phyloP scores from a whole-genome alignment of 75 land plant species.

The Azolla pinnata region DNA sequence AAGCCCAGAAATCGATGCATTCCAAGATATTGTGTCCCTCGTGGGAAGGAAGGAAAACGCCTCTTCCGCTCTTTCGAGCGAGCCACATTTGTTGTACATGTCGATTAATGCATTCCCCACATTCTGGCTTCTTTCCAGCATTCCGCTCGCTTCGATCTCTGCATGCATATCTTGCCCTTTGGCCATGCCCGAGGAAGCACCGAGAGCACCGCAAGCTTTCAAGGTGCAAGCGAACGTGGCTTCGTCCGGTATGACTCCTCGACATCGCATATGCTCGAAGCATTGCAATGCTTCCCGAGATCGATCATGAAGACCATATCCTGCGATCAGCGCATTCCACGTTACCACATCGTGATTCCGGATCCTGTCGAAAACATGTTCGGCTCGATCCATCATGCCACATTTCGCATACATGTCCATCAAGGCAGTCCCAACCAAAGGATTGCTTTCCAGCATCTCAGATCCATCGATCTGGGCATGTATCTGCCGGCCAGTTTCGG shows the following conservation, averaged over 20 bases:
- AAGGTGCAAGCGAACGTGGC: slow-evolving; percentile 45
- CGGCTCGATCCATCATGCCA: slow-evolving; percentile 1
- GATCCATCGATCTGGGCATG: not conserved
- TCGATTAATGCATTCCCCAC: slow-evolving; percentile 27
- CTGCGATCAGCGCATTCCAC: slow-evolving; percentile 5
- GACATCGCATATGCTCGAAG: slow-evolving; percentile 40
- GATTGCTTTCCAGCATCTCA: not conserved
- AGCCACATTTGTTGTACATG: slow-evolving; percentile 40
- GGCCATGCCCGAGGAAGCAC: slow-evolving; percentile 21
- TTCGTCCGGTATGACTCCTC: slow-evolving; percentile 42
- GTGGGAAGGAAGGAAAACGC: slow-evolving; percentile 13
- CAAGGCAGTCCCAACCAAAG: not conserved
- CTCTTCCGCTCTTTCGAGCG: slow-evolving; percentile 13
- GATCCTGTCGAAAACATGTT: slow-evolving; percentile 10
- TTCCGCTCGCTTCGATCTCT: slow-evolving; percentile 10
- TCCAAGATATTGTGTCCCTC: slow-evolving; percentile 29
- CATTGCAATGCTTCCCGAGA: slow-evolving; percentile 36
- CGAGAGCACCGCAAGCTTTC: slow-evolving; percentile 33
- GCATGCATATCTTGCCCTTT: slow-evolving; percentile 59
- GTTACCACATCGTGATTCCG: slow-evolving; percentile 1
- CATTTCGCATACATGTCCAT: too few species aligned
- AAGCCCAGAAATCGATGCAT: slow-evolving; percentile 29
- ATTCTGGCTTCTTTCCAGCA: not conserved
- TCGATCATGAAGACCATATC: slow-evolving; percentile 5
- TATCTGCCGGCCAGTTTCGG: not conserved